Evolutionary conservation across 2,329 filamentous ascomycete genomes (phyloP).

Genomic region (Macroventuria anomochaeta): DNA sequence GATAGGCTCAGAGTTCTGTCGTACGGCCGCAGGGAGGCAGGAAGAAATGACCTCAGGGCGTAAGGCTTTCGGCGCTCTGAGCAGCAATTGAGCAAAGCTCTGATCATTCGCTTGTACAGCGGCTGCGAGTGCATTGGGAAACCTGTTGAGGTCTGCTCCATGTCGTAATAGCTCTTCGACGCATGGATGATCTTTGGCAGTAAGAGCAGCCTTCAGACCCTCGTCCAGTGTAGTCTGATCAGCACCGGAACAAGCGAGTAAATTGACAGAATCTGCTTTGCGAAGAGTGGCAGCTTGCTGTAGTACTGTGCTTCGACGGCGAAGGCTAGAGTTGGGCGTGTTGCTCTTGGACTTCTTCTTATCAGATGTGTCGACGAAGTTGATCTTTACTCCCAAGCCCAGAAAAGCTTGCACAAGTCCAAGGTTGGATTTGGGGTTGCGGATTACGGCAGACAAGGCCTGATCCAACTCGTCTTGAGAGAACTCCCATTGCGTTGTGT

Average conservation of each 20-base stretch:
- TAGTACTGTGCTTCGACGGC: slow-evolving; percentile 45
- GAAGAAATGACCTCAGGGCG: slow-evolving; percentile 42
- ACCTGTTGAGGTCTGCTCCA: slow-evolving; percentile 43
- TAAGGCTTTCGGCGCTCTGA: slow-evolving; percentile 43
- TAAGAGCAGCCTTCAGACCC: slow-evolving; percentile 42
- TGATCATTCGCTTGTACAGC: slow-evolving; percentile 42
- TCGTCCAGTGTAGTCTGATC: slow-evolving; percentile 46
- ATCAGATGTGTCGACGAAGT: slow-evolving; percentile 31
- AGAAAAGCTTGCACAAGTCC: slow-evolving; percentile 46
- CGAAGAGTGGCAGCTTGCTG: slow-evolving; percentile 44
- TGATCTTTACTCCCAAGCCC: slow-evolving; percentile 45
- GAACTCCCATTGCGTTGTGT: slow-evolving; percentile 34
- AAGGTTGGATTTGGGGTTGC: slow-evolving; percentile 36
- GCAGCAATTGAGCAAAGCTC: slow-evolving; percentile 37
- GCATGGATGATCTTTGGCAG: slow-evolving; percentile 41
- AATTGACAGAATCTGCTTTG: slow-evolving; percentile 38
- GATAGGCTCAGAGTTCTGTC: slow-evolving; percentile 38
- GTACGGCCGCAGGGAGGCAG: slow-evolving; percentile 41
- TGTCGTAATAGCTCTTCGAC: slow-evolving; percentile 44
- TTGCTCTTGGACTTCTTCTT: slow-evolving; percentile 34
- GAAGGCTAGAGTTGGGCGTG: slow-evolving; percentile 25
- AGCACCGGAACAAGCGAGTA: slow-evolving; percentile 44
- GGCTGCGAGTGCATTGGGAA: slow-evolving; percentile 39
- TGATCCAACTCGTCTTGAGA: slow-evolving; percentile 47
- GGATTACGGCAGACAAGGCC: slow-evolving; percentile 42